Percentiles rank a stretch among this genome's conserved stretches.
Evolutionary conservation across 2,329 filamentous ascomycete genomes (phyloP).

Genomic region (Venturia carpophila): DNA sequence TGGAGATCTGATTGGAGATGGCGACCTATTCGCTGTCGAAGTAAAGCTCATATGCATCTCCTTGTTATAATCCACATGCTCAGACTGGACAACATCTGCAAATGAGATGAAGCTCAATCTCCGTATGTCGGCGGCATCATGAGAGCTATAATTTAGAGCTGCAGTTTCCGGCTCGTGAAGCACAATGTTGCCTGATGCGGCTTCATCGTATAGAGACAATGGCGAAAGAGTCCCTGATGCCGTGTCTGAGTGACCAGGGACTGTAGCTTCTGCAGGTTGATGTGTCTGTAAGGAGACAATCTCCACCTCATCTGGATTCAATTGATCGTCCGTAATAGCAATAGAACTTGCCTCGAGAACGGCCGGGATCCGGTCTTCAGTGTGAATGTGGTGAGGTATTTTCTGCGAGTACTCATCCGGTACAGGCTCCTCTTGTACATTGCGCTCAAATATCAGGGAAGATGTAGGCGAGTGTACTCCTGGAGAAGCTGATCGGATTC

Average conservation of each 20-base stretch:
- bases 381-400: slow-evolving; percentile 90
- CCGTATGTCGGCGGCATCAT: slow-evolving; percentile 71
- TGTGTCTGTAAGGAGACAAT: slow-evolving; percentile 83
- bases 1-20: slow-evolving; percentile 72
- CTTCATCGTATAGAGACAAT: slow-evolving; percentile 13
- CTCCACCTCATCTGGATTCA: slow-evolving; percentile 84
- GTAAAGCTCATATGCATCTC: slow-evolving; percentile 64
- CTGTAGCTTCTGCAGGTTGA: slow-evolving; percentile 62
- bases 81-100: slow-evolving; percentile 84
- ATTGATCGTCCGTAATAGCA: slow-evolving; percentile 77
- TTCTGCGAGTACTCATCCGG: slow-evolving; percentile 67
- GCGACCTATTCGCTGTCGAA: slow-evolving; percentile 53
- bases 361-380: slow-evolving; percentile 86
- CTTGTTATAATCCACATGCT: slow-evolving; percentile 58
- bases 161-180: slow-evolving; percentile 19
- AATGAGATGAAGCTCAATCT: slow-evolving; percentile 94
- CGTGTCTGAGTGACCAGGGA: slow-evolving; percentile 22
- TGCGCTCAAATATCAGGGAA: slow-evolving; percentile 80
- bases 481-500: slow-evolving; percentile 63
- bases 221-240: slow-evolving; percentile 22
- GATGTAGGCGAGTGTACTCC: slow-evolving; percentile 69
- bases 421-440: slow-evolving; percentile 72
- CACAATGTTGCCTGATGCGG: not conserved
- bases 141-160: slow-evolving; percentile 64
- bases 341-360: slow-evolving; percentile 86